Evolutionary conservation across 257 asterid genomes (phyloP).

Genomic region (Solanum corneliomulleri): DNA sequence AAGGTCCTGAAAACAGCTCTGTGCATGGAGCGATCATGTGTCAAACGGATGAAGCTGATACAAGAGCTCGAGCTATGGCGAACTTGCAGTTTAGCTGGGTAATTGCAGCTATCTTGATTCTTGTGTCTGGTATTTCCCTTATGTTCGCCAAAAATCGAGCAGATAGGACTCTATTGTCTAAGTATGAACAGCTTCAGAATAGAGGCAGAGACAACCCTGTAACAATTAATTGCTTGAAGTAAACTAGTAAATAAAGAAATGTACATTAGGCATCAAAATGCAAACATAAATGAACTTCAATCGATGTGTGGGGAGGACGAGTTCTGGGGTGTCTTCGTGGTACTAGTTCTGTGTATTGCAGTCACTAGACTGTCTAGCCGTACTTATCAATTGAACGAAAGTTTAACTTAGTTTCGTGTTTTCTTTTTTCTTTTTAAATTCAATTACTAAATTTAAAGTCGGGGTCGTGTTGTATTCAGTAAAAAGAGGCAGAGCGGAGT

Average conservation of each 20-base stretch:
- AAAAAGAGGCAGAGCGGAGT: background rate
- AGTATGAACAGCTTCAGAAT: slow-evolving; percentile 44
- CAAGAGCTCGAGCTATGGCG: slow-evolving; percentile 65
- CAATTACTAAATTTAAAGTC: background rate
- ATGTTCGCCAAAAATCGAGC: slow-evolving; percentile 21
- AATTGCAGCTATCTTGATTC: slow-evolving; percentile 35
- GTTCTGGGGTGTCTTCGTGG: background rate
- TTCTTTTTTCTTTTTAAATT: background rate
- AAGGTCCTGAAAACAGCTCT: background rate
- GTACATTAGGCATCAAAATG: background rate
- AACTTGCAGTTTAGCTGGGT: slow-evolving; percentile 86
- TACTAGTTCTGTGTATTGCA: background rate
- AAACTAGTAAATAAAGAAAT: slow-evolving; percentile 14
- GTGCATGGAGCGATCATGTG: slow-evolving; percentile 48
- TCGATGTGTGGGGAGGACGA: background rate
- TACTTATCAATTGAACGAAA: background rate
- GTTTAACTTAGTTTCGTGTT: background rate
- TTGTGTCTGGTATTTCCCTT: slow-evolving; percentile 23
- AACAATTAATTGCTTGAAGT: slow-evolving; percentile 16
- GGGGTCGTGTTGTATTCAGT: background rate
- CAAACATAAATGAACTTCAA: background rate
- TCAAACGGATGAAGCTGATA: slow-evolving; percentile 29
- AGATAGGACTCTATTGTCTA: slow-evolving; percentile 16
- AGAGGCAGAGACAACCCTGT: slow-evolving; percentile 19
- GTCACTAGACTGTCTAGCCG: background rate